phyloP scores from a whole-genome alignment of 1,284 basidiomycete genomes.

The Phaffia rhodozyma region DNA sequence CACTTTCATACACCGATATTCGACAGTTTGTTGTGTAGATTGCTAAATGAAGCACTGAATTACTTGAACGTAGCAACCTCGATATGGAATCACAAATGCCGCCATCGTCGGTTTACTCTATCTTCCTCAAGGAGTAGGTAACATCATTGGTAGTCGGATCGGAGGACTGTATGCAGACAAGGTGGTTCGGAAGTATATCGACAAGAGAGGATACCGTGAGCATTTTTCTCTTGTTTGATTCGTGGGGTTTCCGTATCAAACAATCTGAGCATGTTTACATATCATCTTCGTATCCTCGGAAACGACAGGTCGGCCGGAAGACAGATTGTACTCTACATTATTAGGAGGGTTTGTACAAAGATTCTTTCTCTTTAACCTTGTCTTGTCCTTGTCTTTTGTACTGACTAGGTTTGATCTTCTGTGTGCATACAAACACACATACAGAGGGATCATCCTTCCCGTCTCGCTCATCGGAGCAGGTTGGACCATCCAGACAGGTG shows the following conservation, averaged over 20 bases:
- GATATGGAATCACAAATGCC: slow-evolving; percentile 49
- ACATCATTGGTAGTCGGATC: slow-evolving; percentile 46
- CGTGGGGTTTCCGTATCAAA: neutral
- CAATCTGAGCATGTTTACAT: too few species aligned
- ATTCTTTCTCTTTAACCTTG: slow-evolving; percentile 32
- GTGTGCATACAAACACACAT: too few species aligned
- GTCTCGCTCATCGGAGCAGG: slow-evolving; percentile 15
- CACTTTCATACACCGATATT: neutral
- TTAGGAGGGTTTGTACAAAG: slow-evolving; percentile 39
- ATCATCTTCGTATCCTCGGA: too few species aligned
- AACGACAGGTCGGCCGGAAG: slow-evolving; percentile 40
- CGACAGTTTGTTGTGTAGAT: neutral
- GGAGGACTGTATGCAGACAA: slow-evolving; percentile 46
- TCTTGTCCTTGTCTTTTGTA: neutral
- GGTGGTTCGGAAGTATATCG: slow-evolving; percentile 40
- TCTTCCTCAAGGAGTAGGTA: slow-evolving; percentile 49
- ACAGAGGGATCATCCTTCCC: slow-evolving; percentile 3
- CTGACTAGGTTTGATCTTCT: neutral
- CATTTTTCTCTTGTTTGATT: slow-evolving; percentile 11
- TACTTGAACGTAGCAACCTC: slow-evolving; percentile 37
- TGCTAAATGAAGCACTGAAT: slow-evolving; percentile 25
- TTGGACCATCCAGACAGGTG: slow-evolving; percentile 22
- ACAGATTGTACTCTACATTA: slow-evolving; percentile 44
- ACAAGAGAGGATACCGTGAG: slow-evolving; percentile 39
- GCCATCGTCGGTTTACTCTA: slow-evolving; percentile 51